Percentiles rank a stretch among this genome's conserved stretches.
These are phyloP conservation scores for Sugiyamaella marilandica DNA, from an alignment of 805 yeast species.

Conservation along the genomic window DNA sequence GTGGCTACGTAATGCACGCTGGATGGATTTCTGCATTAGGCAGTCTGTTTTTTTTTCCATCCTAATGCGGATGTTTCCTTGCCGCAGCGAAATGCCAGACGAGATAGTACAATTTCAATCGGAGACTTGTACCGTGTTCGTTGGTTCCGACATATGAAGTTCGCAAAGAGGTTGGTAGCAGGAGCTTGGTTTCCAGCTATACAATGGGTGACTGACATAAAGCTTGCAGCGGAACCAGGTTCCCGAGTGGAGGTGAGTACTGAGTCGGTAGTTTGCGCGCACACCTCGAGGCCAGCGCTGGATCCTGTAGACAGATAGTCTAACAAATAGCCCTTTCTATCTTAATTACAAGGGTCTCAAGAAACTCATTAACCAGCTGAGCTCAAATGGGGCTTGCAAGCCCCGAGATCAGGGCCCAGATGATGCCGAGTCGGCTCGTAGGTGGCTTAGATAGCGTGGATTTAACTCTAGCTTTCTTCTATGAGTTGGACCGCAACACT, in stretches of 20 bases:
- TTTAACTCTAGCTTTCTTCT: conserved; percentile 59
- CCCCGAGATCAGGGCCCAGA: conserved; percentile 16
- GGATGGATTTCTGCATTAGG: neutral
- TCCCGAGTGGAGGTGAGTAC: conserved; percentile 74
- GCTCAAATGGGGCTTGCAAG: conserved; percentile 24
- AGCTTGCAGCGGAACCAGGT: conserved; percentile 74
- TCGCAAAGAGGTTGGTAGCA: conserved; percentile 58
- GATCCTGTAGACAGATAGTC: neutral
- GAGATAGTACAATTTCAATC: neutral
- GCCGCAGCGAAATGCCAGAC: neutral
- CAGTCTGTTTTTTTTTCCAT: neutral
- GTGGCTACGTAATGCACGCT: too few relatives aligned
- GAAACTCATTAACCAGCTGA: conserved; percentile 61
- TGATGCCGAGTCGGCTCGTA: conserved; percentile 34
- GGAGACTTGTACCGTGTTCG: neutral
- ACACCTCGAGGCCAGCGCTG: neutral
- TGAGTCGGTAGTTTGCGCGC: neutral
- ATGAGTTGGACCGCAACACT: conserved; percentile 70
- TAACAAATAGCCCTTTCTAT: conserved; percentile 46
- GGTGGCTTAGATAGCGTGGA: conserved; percentile 11
- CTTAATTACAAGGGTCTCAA: conserved; percentile 83
- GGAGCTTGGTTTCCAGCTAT: neutral
- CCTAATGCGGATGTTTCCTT: neutral
- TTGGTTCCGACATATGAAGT: conserved; percentile 28
- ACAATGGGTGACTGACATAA: neutral